Percentiles rank a stretch among this genome's conserved stretches.
These are phyloP conservation scores for Phytophthora ramorum DNA, from an alignment of 352 stramenopile genomes.

Conservation along the genomic window DNA sequence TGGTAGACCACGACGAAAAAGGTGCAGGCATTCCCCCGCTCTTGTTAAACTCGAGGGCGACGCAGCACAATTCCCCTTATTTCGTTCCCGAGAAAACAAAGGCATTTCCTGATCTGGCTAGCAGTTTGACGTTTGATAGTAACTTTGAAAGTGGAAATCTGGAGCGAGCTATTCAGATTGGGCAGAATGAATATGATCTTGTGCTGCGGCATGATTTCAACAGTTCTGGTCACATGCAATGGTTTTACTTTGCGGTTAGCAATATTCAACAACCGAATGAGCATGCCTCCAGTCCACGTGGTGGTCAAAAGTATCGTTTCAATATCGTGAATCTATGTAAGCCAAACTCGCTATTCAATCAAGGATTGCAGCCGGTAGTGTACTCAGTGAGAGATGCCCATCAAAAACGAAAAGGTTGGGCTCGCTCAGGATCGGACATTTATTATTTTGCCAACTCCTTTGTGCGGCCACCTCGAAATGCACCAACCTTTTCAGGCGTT, in stretches of 20 bases:
- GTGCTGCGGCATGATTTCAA: constrained; percentile 89
- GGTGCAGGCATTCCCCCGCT: constrained; percentile 27
- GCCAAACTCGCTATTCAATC: constrained; percentile 91
- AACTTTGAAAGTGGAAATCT: constrained; percentile 95
- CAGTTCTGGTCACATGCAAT: constrained; percentile 88
- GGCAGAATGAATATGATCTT: constrained; percentile 91
- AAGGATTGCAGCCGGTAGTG: constrained; percentile 90
- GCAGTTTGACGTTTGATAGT: constrained; percentile 91
- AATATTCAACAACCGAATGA: constrained; percentile 50
- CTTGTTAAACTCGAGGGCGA: constrained; percentile 22
- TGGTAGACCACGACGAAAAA: constrained; percentile 26
- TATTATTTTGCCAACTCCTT: constrained; percentile 89
- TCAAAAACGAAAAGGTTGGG: constrained; percentile 71
- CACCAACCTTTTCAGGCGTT: constrained; percentile 2
- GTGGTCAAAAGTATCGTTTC: constrained; percentile 77
- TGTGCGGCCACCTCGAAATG: constrained; percentile 26
- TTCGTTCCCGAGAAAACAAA: constrained; percentile 36
- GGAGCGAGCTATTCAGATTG: constrained; percentile 81
- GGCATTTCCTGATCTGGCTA: constrained; percentile 22
- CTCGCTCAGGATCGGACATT: constrained; percentile 77
- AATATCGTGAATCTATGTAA: constrained; percentile 96
- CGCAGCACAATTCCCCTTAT: constrained; percentile 39
- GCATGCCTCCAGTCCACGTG: constrained; percentile 1
- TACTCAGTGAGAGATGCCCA: constrained; percentile 83
- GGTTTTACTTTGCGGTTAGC: constrained; percentile 95